phyloP scores from a whole-genome alignment of 2,329 filamentous ascomycete genomes.

The Fusarium longipes region DNA sequence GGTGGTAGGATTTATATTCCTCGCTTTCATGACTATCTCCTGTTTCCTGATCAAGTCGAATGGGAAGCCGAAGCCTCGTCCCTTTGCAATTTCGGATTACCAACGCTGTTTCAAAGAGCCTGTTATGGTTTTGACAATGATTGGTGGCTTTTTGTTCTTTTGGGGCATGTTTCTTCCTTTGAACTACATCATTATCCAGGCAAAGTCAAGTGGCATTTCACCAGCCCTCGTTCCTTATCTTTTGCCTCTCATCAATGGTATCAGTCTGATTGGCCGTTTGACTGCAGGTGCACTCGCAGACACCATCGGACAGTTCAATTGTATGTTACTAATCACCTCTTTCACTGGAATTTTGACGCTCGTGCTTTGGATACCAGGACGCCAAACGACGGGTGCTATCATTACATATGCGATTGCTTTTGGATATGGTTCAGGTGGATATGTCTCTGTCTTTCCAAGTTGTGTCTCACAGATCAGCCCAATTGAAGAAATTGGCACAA shows the following conservation, averaged over 20 bases:
- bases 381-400: not conserved
- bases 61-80: fast-evolving
- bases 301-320: not conserved
- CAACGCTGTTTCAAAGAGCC: fast-evolving
- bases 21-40: not conserved
- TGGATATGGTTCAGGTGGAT: constrained; percentile 2
- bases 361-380: fast-evolving
- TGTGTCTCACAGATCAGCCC: not conserved
- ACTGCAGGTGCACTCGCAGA: not conserved
- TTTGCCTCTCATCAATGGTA: not conserved
- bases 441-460: not conserved
- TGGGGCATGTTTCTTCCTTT: not conserved
- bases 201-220: not conserved
- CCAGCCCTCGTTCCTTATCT: fast-evolving
- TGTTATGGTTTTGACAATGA: fast-evolving
- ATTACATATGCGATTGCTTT: not conserved
- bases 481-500: not conserved
- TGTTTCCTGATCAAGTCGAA: not conserved
- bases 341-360: not conserved
- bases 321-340: not conserved
- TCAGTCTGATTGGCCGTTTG: not conserved
- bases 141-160: not conserved
- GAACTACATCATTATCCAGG: not conserved
- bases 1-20: not conserved
- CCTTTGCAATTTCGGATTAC: not conserved